Evolutionary conservation across 352 stramenopile species (phyloP).

Genomic region (Peronospora destructor): DNA sequence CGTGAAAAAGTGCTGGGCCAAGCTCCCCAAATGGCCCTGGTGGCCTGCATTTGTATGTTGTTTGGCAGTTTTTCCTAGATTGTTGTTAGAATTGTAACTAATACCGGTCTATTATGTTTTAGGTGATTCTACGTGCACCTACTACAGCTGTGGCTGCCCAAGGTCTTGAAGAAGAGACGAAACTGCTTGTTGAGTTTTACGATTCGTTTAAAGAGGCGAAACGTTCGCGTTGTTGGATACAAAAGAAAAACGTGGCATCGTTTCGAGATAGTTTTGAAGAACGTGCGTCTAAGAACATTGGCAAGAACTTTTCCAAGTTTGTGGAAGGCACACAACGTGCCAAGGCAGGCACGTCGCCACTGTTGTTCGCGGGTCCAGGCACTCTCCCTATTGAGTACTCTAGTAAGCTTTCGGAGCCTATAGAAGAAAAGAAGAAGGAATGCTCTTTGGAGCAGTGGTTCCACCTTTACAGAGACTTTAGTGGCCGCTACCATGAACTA

Average conservation of each 20-base stretch:
- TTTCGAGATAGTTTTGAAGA: constrained; percentile 75
- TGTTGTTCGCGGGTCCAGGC: constrained; percentile 57
- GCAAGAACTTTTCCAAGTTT: constrained; percentile 72
- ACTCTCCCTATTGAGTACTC: constrained; percentile 78
- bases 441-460: constrained; percentile 50
- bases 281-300: constrained; percentile 68
- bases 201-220: constrained; percentile 71
- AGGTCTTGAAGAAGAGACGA: constrained; percentile 57
- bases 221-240: constrained; percentile 76
- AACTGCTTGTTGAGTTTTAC: constrained; percentile 80
- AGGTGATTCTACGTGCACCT: constrained; percentile 67
- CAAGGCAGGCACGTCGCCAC: constrained; percentile 49
- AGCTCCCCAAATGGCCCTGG: constrained; percentile 79
- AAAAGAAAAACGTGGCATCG: constrained; percentile 68
- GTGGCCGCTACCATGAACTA: constrained; percentile 43
- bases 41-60: constrained; percentile 67
- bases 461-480: constrained; percentile 64
- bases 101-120: neutral
- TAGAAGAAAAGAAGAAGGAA: constrained; percentile 42
- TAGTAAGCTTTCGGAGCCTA: constrained; percentile 51
- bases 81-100: no score
- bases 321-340: constrained; percentile 68
- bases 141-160: constrained; percentile 45
- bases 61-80: neutral
- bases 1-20: constrained; percentile 83